Evolutionary conservation across 108 stramenopile genomes (phyloP), one percentile per base, ranked within the genome.

Genomic region (Cyclotella distinguenda): DNA sequence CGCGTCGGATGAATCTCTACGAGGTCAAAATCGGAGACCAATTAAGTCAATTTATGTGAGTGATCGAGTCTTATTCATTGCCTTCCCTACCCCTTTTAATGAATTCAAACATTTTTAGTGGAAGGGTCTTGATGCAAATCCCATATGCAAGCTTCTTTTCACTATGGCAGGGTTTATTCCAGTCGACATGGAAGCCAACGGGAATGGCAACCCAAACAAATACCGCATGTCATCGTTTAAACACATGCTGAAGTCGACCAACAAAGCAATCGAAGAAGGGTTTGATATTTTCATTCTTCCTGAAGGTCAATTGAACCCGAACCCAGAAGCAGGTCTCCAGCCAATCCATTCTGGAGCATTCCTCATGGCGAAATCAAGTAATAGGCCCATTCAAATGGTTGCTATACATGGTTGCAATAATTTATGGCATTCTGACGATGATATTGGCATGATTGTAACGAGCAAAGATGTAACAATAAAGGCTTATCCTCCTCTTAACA

Each of bases 231-330:
- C 60, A 21, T 82, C 82, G 30, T 94, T 94, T 78, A 86, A 84
- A 35, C 56, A 47, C 1, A 68, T 94, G 40, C 52, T 94, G 28
- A 80, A 80, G 44, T 53, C 65, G 15, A 70, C 80, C 38, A 85
- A 90, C 45, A 66, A 72, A 39, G 87, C 87, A 4, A 84, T 94
- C 45, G 68, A 55, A 10, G 87, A 90, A 28, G 92, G 92, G 0
- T 94, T 88, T 64, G 92, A 94, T 64, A 80, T 94, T 59, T 81
- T 86, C 2, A 83, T 94, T 31, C 46, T 90, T 32, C 92, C 92
- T 0, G 92, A 94, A 65, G 92, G 92, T 33, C 92, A 94, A 64
- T 66, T 89, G 39, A 94, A 94, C 68, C 92, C 92, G 1, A 68
- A 63, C 12, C 92, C 92, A 7, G 84, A 86, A 56, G 54, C 80